Conservation (phyloP, 768 basidiomycete genomes). For the Trametes cingulata region DNA sequence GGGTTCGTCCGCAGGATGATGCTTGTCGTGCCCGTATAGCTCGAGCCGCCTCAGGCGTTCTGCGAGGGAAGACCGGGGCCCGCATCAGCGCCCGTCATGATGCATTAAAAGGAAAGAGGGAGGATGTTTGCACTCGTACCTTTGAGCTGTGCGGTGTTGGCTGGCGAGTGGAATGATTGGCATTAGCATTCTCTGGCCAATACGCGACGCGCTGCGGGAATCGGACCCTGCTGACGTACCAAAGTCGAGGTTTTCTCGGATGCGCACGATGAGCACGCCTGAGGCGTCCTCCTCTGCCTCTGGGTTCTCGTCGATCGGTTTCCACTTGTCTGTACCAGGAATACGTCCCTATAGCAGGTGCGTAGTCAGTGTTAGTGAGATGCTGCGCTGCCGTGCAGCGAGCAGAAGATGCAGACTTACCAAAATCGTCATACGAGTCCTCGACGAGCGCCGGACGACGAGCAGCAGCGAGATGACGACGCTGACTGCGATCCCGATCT, state of each 20-base stretch:
- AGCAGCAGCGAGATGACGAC: constrained; percentile 85
- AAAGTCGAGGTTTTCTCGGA: constrained; percentile 90
- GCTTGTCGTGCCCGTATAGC: constrained; percentile 75
- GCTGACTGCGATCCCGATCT: constrained; percentile 89
- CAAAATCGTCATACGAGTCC: constrained; percentile 87
- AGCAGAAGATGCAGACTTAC: constrained; percentile 41
- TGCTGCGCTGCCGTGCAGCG: neutral
- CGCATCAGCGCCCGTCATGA: constrained; percentile 14
- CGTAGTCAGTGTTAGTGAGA: neutral
- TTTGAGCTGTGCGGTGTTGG: constrained; percentile 95
- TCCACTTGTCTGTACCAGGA: constrained; percentile 88
- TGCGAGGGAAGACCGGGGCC: constrained; percentile 28
- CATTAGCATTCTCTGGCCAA: neutral
- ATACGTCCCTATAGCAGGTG: constrained; percentile 64
- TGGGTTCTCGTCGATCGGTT: constrained; percentile 83
- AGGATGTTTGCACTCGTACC: constrained; percentile 42
- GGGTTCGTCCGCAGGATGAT: constrained; percentile 89
- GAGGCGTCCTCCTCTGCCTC: constrained; percentile 79
- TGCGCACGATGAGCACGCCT: constrained; percentile 84
- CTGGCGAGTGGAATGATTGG: constrained; percentile 37
- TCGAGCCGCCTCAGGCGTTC: constrained; percentile 85
- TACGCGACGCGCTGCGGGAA: neutral
- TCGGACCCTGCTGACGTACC: constrained; percentile 46
- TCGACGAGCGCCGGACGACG: constrained; percentile 88
- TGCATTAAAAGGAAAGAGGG: neutral